A percentile compares a stretch with the other conserved stretches of the same genome.
Conservation (phyloP, 331 rosid species). For the Acacia concinna region DNA sequence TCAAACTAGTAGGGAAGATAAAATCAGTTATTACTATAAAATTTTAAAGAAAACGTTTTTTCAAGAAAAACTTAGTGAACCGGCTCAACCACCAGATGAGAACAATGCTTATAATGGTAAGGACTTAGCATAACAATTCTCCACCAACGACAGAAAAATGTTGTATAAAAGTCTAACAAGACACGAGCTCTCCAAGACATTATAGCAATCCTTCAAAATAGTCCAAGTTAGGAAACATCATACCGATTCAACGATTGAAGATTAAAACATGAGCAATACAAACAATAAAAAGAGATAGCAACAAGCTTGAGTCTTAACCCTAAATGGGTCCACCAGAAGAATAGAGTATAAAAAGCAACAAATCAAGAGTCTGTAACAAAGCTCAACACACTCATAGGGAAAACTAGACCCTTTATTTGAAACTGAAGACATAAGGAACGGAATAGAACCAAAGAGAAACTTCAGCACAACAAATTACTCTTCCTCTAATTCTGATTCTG, state of each 20-base stretch:
- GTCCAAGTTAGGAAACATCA: not conserved
- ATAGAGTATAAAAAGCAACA: not conserved
- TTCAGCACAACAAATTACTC: slow-evolving; percentile 33
- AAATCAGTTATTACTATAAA: too few relatives aligned
- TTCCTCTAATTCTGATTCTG: slow-evolving; percentile 68
- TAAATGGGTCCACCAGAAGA: not conserved
- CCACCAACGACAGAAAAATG: too few relatives aligned
- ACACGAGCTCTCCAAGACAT: not conserved
- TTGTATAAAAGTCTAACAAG: not conserved
- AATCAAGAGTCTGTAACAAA: not conserved
- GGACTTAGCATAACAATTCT: too few relatives aligned
- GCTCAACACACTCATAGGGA: slow-evolving; percentile 2
- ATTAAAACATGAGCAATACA: not conserved
- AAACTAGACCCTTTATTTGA: slow-evolving; percentile 36
- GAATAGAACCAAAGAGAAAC: slow-evolving; percentile 1
- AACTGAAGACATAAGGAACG: slow-evolving; percentile 1
- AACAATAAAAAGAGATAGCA: not conserved
- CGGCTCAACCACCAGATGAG: too few relatives aligned
- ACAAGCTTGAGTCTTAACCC: not conserved
- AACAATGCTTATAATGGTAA: too few relatives aligned
- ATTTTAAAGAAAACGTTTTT: too few relatives aligned
- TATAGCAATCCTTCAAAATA: not conserved
- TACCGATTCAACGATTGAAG: not conserved
- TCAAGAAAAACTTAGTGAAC: too few relatives aligned
- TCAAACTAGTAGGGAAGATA: too few relatives aligned